Evolutionary conservation across 164 flowering plant genomes (phyloP), one percentile per base, ranked within the genome.

Genomic region (Warburgia ugandensis): DNA sequence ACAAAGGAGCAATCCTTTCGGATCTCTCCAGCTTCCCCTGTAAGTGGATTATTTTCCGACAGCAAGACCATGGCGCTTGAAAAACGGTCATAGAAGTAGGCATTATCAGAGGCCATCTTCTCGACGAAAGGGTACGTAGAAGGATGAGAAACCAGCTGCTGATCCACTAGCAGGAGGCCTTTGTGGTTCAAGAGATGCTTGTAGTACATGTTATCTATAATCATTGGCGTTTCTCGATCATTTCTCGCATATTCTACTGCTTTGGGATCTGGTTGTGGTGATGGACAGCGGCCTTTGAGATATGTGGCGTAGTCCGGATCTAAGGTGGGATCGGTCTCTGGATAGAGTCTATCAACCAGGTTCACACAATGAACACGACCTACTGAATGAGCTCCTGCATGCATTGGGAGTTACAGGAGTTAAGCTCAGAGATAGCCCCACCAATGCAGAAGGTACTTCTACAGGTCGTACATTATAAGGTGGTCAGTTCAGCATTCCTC

Each of bases 361-460:
- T 85, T 85, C 29, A 55, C 41, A 48, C 98, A 91, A 55, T 87
- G 98, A 11, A 77, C 80, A 58, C 95, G 59, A 5, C 98, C 98
- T 0, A 91, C 90, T 0, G 98, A 85, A 51, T 91, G 98, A 48
- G 89, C 95, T 17, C 97, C 96, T 91, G 59, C 10, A 65, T 16
- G 14, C 20, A 14, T 16, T 35, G 12, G 17, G 20, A 16, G 10
- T 32, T 10, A 33, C 8, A 32, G 42, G 16, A 39, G 7, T 17
- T 17, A 0, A 39, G 20, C n/a, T n/a, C n/a, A n/a, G n/a, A n/a
- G n/a, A n/a, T n/a, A n/a, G n/a, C n/a, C n/a, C n/a, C n/a, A n/a
- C n/a, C n/a, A n/a, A n/a, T n/a, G n/a, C n/a, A n/a, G n/a, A n/a
- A n/a, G n/a, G n/a, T n/a, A n/a, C n/a, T n/a, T n/a, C n/a, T 23